Conservation (phyloP, 768 basidiomycete genomes). For the Tylopilus intermedius region DNA sequence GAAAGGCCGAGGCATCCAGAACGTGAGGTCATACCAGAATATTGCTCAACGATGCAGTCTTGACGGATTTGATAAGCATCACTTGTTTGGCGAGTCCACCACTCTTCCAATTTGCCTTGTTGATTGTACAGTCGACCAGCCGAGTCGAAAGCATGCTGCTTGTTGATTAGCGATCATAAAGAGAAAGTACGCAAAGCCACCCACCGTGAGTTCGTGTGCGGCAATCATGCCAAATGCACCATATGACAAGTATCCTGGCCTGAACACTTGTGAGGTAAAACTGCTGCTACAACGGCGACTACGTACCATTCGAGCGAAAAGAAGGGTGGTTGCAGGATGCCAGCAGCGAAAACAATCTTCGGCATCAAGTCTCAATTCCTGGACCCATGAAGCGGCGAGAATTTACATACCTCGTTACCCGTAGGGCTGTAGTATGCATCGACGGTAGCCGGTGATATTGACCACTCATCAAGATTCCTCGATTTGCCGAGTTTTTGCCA, state of each 20-base stretch:
- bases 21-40: constrained; percentile 51
- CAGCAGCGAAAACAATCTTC: constrained; percentile 93
- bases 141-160: constrained; percentile 85
- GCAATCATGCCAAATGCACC: constrained; percentile 92
- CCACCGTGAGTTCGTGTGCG: constrained; percentile 84
- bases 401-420: constrained; percentile 65
- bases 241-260: constrained; percentile 87
- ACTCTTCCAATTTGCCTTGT: constrained; percentile 78
- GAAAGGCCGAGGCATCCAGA: neutral
- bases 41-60: constrained; percentile 88
- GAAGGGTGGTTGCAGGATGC: constrained; percentile 90
- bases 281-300: neutral
- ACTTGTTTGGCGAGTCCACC: constrained; percentile 91
- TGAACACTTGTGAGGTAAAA: constrained; percentile 27
- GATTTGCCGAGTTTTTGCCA: constrained; percentile 73
- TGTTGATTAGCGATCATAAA: neutral
- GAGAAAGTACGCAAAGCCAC: constrained; percentile 15
- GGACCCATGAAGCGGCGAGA: neutral
- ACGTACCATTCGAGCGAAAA: constrained; percentile 73
- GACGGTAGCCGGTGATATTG: constrained; percentile 82
- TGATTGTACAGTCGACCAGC: constrained; percentile 88
- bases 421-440: constrained; percentile 88
- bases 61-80: constrained; percentile 77
- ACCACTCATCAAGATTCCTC: constrained; percentile 73
- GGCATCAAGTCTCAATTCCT: neutral